Evolutionary conservation across 208 protist species (phyloP), one percentile per base, ranked within the genome.

Genomic region (Leishmania lainsoni): DNA sequence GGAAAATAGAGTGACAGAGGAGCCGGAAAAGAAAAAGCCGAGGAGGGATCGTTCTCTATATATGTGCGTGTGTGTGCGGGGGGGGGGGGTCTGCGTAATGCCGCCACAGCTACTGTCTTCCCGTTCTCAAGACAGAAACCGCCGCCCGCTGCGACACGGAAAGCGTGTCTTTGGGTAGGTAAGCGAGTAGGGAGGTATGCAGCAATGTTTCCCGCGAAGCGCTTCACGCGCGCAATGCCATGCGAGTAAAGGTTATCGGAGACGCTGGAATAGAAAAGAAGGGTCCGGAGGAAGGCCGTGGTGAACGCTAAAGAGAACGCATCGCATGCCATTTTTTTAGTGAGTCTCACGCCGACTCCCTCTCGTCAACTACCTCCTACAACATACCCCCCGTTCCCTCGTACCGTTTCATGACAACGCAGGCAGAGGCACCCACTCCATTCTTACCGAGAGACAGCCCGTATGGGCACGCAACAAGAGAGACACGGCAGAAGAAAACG

Each of bases 401-500:
- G 39, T 48, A 42, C 65, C 32, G 29, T 71, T 42, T 71, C 65
- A 48, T 71, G 65, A 48, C 32, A 42, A 71, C 65, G 17, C 65
- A 71, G 9, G 39, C 65, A 71, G 39, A 5, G 35, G 20, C 39
- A 58, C 54, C 54, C 54, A 58, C 54, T 26, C 63, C 63, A 14
- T 32, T 6, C 29, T 32, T 69, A 6, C 32, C 14, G 58, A 12
- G 61, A 68, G 12, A 68, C 61, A 20, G 29, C 29, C 61, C 29
- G 29, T 29, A 68, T 14, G 17, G 39, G 29, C 12, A 42, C 17
- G 14, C 68, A 52, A 35, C 29, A 77, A 75, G 51, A 54, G 5
- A 81, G 54, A 80, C 58, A 68, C 61, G 75, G 56, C 68, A 39
- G 26, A 17, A 29, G 22, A 49, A 12, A 51, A 59, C 32, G 54